Evolutionary conservation across 2,329 filamentous ascomycete genomes (phyloP), one percentile per base, ranked within the genome.

Genomic region (Talaromyces amestolkiae): DNA sequence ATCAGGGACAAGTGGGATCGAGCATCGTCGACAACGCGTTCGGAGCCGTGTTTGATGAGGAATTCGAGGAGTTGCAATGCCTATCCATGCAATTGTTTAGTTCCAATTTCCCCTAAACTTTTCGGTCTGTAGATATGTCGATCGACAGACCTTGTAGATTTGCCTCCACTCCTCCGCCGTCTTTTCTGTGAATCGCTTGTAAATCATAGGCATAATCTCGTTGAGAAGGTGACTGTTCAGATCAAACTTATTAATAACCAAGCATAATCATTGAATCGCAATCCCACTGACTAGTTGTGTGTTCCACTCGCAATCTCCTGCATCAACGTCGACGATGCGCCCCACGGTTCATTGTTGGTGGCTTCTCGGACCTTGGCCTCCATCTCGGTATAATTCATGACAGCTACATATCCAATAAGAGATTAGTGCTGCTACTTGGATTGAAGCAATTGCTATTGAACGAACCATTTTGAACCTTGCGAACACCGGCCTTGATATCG

Each of bases 151-250:
- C 84, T 99, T 99, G 86, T 99, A 99, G 75, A 99, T 99, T 79
- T 99, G 95, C 71, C 95, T 88, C 95, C 95, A 99, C 81, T 99
- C 95, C 77, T 99, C 95, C 64, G 95, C 94, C 8, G 93, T 86
- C 83, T 99, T 99, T 78, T 99, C 95, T 67, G 95, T 99, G 79
- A 99, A 99, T 70, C 95, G 91, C 75, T 96, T 95, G 83, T 99
- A 99, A 76, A 99, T 97, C 92, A 99, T 95, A 70, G 95, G 95
- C 95, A 99, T 99, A 77, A 99, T 98, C 80, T 99, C 95, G 79
- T 98, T 98, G 65, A 99, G 88, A 61, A 93, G 87, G 87, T 97
- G 93, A 78, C 94, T 97, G 75, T 65, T 67, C 51, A 51, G 49
- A 53, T 4, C 17, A 58, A 24, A 49, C 7, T 19, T 37, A 35